Evolutionary conservation across 441 rosid species (phyloP), one percentile per base, ranked within the genome.

Genomic region (Populus trichocarpa): DNA sequence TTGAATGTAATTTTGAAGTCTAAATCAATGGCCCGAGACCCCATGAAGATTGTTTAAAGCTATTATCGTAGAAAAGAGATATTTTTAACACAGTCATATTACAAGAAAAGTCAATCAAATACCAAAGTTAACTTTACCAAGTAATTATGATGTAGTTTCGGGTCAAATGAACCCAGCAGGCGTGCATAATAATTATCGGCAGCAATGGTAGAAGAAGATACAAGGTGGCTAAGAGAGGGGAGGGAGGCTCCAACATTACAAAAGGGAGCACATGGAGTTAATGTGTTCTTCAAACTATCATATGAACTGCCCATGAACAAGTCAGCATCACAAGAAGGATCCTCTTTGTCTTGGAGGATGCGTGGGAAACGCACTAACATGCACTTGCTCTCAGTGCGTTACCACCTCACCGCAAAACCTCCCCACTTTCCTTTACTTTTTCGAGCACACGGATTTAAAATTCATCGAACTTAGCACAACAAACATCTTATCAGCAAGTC

Each of bases 291-390:
- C 57, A 50, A 50, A 50, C 57, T 50, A 50, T 40, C 32, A 16
- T 42, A 30, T 8, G 32, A 53, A 10, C 40, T 68, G 23, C 10
- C 65, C 72, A 82, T 53, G 33, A 72, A 50, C 20, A 50, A 22
- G 32, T 30, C 32, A 11, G 64, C 23, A 10, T 33, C 36, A 18
- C 6, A 25, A 32, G 59, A 74, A 68, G 69, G n/a, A 0, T 12
- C 40, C 3, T 57, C 33, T 23, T 33, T 28, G 25, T 14, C 25
- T 20, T 35, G 76, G 28, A 73, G 14, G 65, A 35, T 72, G 89
- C 89, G 90, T 89, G 89, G 81, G 85, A 81, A 85, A 85, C 85
- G 90, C 92, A 85, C 25, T 25, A 0, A 73, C 63, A 13, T 28
- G 13, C 38, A 50, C 75, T 71, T 81, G 83, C 86, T 75, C 32